phyloP scores from a whole-genome alignment of 2,329 filamentous ascomycete species.

The Pestalotiopsis sp. region DNA sequence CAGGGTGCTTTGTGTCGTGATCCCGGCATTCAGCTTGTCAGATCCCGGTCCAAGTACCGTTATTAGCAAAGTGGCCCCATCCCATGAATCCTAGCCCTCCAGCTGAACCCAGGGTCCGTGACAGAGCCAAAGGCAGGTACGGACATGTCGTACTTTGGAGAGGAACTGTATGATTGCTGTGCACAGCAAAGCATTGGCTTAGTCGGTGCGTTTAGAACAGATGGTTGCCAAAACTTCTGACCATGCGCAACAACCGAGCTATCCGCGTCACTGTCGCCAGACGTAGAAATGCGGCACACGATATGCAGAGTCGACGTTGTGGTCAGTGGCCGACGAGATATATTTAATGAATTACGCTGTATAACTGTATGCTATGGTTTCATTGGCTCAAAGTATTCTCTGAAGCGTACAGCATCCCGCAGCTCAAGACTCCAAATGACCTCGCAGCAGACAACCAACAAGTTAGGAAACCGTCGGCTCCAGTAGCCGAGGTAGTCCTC shows the following conservation, averaged over 20 bases:
- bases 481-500: slow-evolving; percentile 86
- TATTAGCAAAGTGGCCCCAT: background rate
- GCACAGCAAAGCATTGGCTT: background rate
- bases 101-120: slow-evolving; percentile 1
- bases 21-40: slow-evolving; percentile 5
- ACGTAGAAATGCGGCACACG: no score
- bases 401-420: slow-evolving; percentile 67
- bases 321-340: background rate
- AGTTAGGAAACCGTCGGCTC: slow-evolving; percentile 75
- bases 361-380: slow-evolving; percentile 22
- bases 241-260: no score
- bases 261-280: no score
- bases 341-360: background rate
- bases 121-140: background rate
- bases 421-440: slow-evolving; percentile 70
- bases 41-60: background rate
- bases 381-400: slow-evolving; percentile 61
- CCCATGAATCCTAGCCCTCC: background rate
- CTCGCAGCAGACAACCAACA: slow-evolving; percentile 79
- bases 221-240: no score
- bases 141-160: background rate
- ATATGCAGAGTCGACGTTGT: no score
- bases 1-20: background rate
- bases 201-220: background rate
- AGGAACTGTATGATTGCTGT: background rate